Evolutionary conservation across 352 stramenopile genomes (phyloP).

Genomic region (Pythium biforme): DNA sequence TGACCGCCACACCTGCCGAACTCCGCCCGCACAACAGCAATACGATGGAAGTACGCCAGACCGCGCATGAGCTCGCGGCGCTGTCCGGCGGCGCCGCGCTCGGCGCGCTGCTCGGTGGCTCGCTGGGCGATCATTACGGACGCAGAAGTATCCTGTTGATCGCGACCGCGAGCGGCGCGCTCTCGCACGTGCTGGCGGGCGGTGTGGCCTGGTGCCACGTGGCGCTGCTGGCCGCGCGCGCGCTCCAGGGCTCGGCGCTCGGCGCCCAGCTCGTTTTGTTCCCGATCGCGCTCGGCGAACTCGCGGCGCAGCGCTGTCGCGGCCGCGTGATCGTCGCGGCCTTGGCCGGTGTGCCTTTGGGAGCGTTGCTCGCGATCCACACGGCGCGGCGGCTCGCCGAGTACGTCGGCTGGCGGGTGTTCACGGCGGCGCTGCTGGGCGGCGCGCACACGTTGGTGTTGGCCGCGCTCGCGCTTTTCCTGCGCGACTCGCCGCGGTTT

Average conservation of each 20-base stretch:
- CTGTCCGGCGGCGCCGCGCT: constrained; percentile 33
- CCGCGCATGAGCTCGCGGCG: constrained; percentile 12
- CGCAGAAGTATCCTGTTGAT: constrained; percentile 41
- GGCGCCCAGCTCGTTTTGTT: constrained; percentile 57
- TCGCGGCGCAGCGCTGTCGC: constrained; percentile 54
- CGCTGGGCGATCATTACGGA: constrained; percentile 60
- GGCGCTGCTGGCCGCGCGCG: constrained; percentile 34
- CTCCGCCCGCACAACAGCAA: neutral
- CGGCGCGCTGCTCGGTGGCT: constrained; percentile 49
- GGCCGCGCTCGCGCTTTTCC: constrained; percentile 25
- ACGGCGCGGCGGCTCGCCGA: constrained; percentile 30
- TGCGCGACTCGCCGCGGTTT: constrained; percentile 71
- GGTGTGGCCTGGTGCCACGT: constrained; percentile 16
- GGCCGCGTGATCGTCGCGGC: constrained; percentile 55
- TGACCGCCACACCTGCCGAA: neutral
- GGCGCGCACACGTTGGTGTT: constrained; percentile 30
- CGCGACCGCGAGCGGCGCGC: constrained; percentile 34
- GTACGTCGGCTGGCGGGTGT: constrained; percentile 23
- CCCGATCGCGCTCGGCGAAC: constrained; percentile 54
- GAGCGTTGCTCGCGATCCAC: constrained; percentile 39
- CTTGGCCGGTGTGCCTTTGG: constrained; percentile 40
- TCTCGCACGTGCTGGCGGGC: constrained; percentile 33
- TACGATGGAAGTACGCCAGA: neutral
- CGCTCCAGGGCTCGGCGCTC: constrained; percentile 44
- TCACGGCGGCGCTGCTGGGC: constrained; percentile 29